A percentile compares a stretch with the other conserved stretches of the same genome.
Evolutionary conservation across 148 eudicot species (phyloP).

Genomic region (Salicornia ramosissima): DNA sequence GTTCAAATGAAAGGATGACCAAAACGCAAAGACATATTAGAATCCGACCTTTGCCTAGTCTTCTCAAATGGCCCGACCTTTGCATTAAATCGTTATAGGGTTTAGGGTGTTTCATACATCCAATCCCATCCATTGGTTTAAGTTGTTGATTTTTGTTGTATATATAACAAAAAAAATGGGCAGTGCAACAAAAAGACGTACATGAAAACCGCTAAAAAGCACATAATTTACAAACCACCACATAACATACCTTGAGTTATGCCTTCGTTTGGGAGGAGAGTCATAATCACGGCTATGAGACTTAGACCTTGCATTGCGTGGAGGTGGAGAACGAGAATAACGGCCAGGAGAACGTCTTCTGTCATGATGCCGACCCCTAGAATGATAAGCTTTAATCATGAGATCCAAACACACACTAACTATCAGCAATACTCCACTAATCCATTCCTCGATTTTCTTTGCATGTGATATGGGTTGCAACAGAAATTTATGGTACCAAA

Average conservation of each 20-base stretch:
- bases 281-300: conserved; percentile 55
- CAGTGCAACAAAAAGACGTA: neutral
- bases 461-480: too few relatives aligned
- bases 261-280: conserved; percentile 64
- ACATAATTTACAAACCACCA: neutral
- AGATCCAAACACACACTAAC: neutral
- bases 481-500: too few relatives aligned
- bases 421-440: neutral
- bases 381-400: neutral
- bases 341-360: conserved; percentile 79
- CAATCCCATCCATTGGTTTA: too few relatives aligned
- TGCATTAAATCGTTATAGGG: too few relatives aligned
- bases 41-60: too few relatives aligned
- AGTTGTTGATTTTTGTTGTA: too few relatives aligned
- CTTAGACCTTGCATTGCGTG: conserved; percentile 61
- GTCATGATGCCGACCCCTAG: conserved; percentile 50
- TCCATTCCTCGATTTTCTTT: too few relatives aligned
- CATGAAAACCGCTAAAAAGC: neutral
- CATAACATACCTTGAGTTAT: conserved; percentile 33
- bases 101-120: too few relatives aligned
- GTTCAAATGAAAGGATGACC: too few relatives aligned
- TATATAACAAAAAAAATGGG: neutral
- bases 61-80: too few relatives aligned
- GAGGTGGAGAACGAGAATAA: conserved; percentile 66
- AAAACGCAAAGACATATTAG: too few relatives aligned